These are phyloP conservation scores for Stereum hirsutum DNA, from an alignment of 1,284 basidiomycete species.

Conservation along the genomic window DNA sequence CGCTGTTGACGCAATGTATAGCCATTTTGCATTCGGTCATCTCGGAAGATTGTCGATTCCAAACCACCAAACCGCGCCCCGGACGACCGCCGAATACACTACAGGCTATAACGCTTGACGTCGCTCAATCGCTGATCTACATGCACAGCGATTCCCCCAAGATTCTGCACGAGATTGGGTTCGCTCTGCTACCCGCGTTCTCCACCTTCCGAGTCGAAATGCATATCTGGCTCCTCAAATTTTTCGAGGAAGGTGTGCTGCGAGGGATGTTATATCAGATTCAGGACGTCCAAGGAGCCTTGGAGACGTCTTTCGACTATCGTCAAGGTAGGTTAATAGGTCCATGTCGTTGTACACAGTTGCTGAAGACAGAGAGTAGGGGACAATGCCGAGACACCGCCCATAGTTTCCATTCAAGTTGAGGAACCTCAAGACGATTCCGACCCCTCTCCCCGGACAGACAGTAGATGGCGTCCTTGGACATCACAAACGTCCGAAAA, in stretches of 20 bases:
- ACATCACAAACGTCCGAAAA: slow-evolving; percentile 10
- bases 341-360: background rate
- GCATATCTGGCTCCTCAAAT: slow-evolving; percentile 46
- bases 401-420: slow-evolving; percentile 52
- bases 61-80: slow-evolving; percentile 42
- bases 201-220: slow-evolving; percentile 50
- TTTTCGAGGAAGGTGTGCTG: slow-evolving; percentile 54
- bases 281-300: slow-evolving; percentile 4
- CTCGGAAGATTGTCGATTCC: slow-evolving; percentile 60
- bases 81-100: slow-evolving; percentile 55
- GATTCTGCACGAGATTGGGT: slow-evolving; percentile 47
- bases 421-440: slow-evolving; percentile 37
- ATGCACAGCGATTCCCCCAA: slow-evolving; percentile 41
- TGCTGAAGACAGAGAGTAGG: slow-evolving; percentile 1
- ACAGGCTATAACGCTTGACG: slow-evolving; percentile 52
- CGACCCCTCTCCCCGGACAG: background rate
- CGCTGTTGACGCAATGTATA: slow-evolving; percentile 52
- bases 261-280: slow-evolving; percentile 32
- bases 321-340: slow-evolving; percentile 4
- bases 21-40: slow-evolving; percentile 52
- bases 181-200: slow-evolving; percentile 61
- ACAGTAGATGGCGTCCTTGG: slow-evolving; percentile 23
- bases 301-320: background rate
- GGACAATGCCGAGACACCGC: slow-evolving; percentile 12
- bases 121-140: slow-evolving; percentile 51